A percentile compares a stretch with the other conserved stretches of the same genome.
Evolutionary conservation across 306 rosid species (phyloP).

Genomic region (Sechiopsis laciniata): DNA sequence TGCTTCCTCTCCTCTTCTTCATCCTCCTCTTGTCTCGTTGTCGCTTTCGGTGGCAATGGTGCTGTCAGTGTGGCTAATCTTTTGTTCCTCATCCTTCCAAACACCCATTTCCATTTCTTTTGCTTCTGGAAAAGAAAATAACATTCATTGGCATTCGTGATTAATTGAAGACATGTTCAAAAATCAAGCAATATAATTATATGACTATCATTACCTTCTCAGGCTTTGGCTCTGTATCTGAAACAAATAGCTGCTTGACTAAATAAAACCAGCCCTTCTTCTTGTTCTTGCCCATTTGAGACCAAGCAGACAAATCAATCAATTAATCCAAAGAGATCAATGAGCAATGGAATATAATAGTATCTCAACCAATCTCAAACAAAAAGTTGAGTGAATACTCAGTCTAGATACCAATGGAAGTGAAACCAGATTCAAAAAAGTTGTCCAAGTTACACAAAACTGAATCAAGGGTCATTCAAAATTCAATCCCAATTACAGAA

Average conservation of each 20-base stretch:
- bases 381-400: not conserved
- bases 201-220: conserved; percentile 43
- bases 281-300: conserved; percentile 49
- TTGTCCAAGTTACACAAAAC: not conserved
- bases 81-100: conserved; percentile 55
- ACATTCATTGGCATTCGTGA: not conserved
- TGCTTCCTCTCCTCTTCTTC: conserved; percentile 54
- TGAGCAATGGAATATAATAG: conserved; percentile 14
- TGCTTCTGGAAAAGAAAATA: conserved; percentile 39
- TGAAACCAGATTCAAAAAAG: not conserved
- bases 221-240: conserved; percentile 55
- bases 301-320: conserved; percentile 20
- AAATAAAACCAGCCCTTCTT: conserved; percentile 72
- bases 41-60: conserved; percentile 33
- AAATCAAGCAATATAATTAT: conserved; percentile 9
- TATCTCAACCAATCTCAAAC: not conserved
- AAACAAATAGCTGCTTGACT: conserved; percentile 57
- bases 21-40: conserved; percentile 28
- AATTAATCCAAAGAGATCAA: conserved; percentile 1
- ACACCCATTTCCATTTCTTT: conserved; percentile 72
- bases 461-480: conserved; percentile 13
- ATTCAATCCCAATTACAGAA: not conserved
- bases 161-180: conserved; percentile 12
- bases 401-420: not conserved
- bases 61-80: conserved; percentile 49